These are phyloP conservation scores for Sordariomycetes sp. DNA, from an alignment of 2,329 filamentous ascomycete genomes.

Conservation along the genomic window DNA sequence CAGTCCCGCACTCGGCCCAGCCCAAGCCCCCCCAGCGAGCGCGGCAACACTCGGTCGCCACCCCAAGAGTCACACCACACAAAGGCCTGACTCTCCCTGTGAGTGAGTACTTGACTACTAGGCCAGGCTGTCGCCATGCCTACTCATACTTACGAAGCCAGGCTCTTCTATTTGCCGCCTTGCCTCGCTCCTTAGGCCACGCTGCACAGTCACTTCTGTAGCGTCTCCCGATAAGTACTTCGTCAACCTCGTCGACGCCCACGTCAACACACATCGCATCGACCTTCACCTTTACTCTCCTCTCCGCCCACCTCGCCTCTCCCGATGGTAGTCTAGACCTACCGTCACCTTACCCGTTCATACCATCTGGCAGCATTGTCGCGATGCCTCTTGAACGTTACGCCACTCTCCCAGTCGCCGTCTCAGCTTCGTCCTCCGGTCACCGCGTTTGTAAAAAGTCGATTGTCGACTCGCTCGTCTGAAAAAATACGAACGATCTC, in stretches of 20 bases:
- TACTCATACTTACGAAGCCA: background rate
- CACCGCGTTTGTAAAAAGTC: conserved; percentile 45
- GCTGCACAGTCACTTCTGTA: conserved; percentile 3
- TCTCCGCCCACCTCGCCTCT: conserved; percentile 1
- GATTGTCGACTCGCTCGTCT: conserved; percentile 31
- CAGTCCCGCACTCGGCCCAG: background rate
- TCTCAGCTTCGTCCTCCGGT: conserved; percentile 53
- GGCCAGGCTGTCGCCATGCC: conserved; percentile 3
- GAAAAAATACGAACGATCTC: conserved; percentile 18
- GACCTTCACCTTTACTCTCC: background rate
- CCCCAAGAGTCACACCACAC: conserved; percentile 26
- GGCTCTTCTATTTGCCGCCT: conserved; percentile 4
- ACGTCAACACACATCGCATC: background rate
- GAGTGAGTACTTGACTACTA: background rate
- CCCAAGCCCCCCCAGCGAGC: conserved; percentile 1
- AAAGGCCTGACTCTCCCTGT: no score
- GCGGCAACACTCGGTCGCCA: conserved; percentile 23
- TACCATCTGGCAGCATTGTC: conserved; percentile 19
- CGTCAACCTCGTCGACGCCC: conserved; percentile 1
- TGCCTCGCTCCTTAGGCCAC: conserved; percentile 2
- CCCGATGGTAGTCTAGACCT: conserved; percentile 24
- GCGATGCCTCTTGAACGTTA: conserved; percentile 51
- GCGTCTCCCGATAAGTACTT: background rate
- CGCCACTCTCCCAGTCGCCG: conserved; percentile 49
- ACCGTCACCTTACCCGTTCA: conserved; percentile 10